Base-by-base conservation (phyloP, 176 grass and related monocot species). In the Aegilops bicornis region DNA sequence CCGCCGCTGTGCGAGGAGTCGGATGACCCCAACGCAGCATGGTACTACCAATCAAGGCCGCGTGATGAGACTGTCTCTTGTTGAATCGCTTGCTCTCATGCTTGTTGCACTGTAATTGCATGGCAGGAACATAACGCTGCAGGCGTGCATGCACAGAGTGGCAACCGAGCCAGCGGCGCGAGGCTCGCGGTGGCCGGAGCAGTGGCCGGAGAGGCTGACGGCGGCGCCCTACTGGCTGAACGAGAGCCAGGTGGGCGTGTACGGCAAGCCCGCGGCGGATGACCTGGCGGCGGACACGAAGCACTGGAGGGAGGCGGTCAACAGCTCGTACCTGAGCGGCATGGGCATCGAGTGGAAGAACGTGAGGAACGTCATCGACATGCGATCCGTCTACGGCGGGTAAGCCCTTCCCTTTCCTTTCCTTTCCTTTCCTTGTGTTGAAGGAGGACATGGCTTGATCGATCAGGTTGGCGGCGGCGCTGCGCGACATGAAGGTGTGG, bases 341-440 rank as follows among this genome's bases (percentile, higher is more conserved):
- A 71, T 91, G 65, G 93, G 93, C 86, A 91, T 98, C 68, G 66
- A 95, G 63, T 98, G 96, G 96, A 84, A 83, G 39, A 80, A 66
- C 35, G 86, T 98, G 54, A 79, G 93, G 91, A 98, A 98, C 80
- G 84, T 92, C 86, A 98, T 95, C 91, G 96, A 98, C 88, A 98
- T 95, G 96, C 85, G 96, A 67, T 88, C 90, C 60, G 86, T 95
- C 70, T 94, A 98, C 64, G 96, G 96, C 75, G 96, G 96, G 95
- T 95, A 91, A 71, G 84, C 50, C 50, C 50, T 4, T 39, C 8
- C 36, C 36, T 39, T 39, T 48, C 43, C 43, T 15, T 15, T 29
- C 65, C 58, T 7, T 56, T 62, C 0, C 23, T 20, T 3, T 37
- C 47, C 0, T 62, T 15, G 33, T 5, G 70, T 25, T 42, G 20